Base-by-base conservation (phyloP, 208 protist genomes). In the Hexamita inflata region DNA sequence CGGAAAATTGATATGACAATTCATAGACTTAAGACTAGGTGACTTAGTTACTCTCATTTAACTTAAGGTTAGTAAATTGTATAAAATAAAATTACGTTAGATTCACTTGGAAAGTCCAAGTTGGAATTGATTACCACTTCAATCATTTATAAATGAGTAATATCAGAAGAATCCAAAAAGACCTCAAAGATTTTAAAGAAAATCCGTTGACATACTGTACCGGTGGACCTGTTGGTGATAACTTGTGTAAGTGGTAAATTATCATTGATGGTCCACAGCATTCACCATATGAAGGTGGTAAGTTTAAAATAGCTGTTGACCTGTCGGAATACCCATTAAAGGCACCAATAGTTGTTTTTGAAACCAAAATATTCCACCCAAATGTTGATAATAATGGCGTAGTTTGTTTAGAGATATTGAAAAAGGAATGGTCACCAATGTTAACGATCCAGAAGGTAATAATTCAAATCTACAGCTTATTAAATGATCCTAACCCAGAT, bases 271-370 rank as follows among this genome's bases (percentile, higher is more conserved):
- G 59, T 26, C 30, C 59, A 26, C 4, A 1, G 7, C 29, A 39
- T 0, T 40, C 59, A 24, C 29, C 34, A 1, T 64, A 28, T 38
- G 59, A 64, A 4, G 59, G 30, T 32, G 28, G 59, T 38, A 34
- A 30, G 1, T 64, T 40, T 19, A 4, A 32, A 1, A 26, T 64
- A 26, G 32, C 59, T 32, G 7, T 64, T 11, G 34, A 30, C 4
- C 64, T 76, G 32, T 13, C 45, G 4, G 73, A 76, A 9, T 78
- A 78, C 41, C 75, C 75, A 0, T 74, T 60, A 19, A 73, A 78
- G 30, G 24, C 75, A 15, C 75, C 75, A 29, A 2, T n/a, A 9
- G 75, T 78, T 7, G n/a, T 0, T 4, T 78, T 78, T 73, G 15
- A n/a, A 4, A 60, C 60, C 24, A 2, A 2, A 4, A 30, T 78